Conservation (phyloP, 179 eudicot genomes). For the Drosera spatulata region DNA sequence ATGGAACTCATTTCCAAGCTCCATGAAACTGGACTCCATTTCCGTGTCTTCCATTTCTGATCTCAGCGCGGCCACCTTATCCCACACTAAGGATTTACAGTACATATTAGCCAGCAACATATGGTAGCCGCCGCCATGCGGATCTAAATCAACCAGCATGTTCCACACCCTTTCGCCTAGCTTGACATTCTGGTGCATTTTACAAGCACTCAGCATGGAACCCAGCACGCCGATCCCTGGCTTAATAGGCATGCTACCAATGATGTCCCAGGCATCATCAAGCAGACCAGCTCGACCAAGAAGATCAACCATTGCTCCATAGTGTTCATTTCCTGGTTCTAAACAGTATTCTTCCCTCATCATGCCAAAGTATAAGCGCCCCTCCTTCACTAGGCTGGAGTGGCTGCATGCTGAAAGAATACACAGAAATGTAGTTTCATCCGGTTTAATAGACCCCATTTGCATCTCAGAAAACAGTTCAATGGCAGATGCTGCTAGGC, state of each 20-base stretch:
- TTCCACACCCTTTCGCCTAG: conserved; percentile 50
- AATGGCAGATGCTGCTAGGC: conserved; percentile 37
- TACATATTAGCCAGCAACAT: conserved; percentile 41
- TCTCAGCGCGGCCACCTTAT: conserved; percentile 34
- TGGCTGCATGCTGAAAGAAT: conserved; percentile 72
- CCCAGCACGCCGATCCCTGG: conserved; percentile 54
- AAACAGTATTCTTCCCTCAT: conserved; percentile 45
- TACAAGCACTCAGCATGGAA: conserved; percentile 78
- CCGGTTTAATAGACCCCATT: conserved; percentile 27
- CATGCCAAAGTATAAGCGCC: conserved; percentile 29
- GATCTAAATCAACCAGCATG: conserved; percentile 37
- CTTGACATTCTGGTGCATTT: conserved; percentile 52
- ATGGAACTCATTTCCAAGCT: conserved; percentile 19
- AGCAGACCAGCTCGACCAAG: conserved; percentile 65
- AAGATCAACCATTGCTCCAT: conserved; percentile 75
- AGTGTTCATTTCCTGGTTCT: conserved; percentile 62
- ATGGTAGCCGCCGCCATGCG: conserved; percentile 52
- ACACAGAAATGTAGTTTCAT: conserved; percentile 51
- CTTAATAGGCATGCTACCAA: conserved; percentile 43
- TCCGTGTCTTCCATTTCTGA: conserved; percentile 31
- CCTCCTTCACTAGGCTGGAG: conserved; percentile 55
- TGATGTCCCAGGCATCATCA: conserved; percentile 59
- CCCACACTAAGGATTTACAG: conserved; percentile 38
- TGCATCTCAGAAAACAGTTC: conserved; percentile 45
- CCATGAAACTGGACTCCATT: conserved; percentile 45